phyloP scores from a whole-genome alignment of 257 asterid genomes.

The Plectranthus barbatus region DNA sequence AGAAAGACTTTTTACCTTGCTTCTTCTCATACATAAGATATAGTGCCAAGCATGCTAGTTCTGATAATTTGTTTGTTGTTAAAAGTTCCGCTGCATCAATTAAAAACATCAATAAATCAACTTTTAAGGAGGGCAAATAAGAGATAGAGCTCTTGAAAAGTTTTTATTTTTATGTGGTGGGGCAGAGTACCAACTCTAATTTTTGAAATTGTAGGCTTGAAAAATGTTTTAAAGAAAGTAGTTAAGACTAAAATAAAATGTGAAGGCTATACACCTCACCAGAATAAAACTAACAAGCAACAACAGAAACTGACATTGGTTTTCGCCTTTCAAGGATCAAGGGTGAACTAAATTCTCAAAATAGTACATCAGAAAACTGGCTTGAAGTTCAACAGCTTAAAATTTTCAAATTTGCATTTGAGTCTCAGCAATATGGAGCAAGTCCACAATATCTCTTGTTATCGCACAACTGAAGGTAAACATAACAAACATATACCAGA shows the following conservation, averaged over 20 bases:
- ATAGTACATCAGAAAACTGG: neutral
- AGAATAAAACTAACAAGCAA: too few species aligned
- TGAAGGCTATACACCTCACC: too few species aligned
- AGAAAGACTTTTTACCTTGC: conserved; percentile 86
- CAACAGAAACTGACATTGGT: neutral
- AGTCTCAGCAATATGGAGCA: too few species aligned
- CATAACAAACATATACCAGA: neutral
- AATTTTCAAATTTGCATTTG: too few species aligned
- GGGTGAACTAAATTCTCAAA: neutral
- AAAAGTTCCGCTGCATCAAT: conserved; percentile 82
- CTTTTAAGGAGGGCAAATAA: neutral
- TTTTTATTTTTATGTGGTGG: neutral
- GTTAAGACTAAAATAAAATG: neutral
- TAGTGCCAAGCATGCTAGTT: conserved; percentile 89
- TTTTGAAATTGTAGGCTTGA: neutral
- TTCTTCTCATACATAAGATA: conserved; percentile 99
- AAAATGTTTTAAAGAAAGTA: neutral
- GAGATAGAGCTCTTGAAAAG: neutral
- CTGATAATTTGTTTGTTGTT: conserved; percentile 93
- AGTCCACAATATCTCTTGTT: neutral
- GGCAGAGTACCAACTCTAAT: neutral
- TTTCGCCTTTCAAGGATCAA: neutral
- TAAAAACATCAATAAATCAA: conserved; percentile 5
- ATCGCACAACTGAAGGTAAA: neutral
- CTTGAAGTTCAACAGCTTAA: neutral